Percentiles rank a stretch among this genome's conserved stretches.
These are phyloP conservation scores for Hymenotorrendiella dingleyae DNA, from an alignment of 2,329 filamentous ascomycete genomes.

Conservation along the genomic window DNA sequence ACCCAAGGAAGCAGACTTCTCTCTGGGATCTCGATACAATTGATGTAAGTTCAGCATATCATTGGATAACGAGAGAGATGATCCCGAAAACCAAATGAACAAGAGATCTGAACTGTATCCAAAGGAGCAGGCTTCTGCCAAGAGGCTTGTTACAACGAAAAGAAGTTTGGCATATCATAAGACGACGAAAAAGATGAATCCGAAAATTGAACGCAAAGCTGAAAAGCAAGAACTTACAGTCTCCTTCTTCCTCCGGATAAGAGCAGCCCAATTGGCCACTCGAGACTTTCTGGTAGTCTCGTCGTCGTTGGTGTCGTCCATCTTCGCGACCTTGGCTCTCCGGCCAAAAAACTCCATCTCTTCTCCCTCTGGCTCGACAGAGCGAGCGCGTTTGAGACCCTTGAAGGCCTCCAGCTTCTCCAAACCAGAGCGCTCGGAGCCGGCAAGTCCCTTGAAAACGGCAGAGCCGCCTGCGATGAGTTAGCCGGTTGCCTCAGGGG, in stretches of 20 bases:
- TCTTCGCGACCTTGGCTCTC: slow-evolving; percentile 6
- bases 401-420: not conserved
- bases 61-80: too few species aligned
- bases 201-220: too few species aligned
- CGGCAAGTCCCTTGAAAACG: slow-evolving; percentile 5
- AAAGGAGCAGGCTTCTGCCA: too few species aligned
- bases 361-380: not conserved
- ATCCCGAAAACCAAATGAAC: not conserved
- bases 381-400: not conserved
- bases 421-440: not conserved
- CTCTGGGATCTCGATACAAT: too few species aligned
- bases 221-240: slow-evolving; percentile 2
- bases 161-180: too few species aligned
- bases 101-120: not conserved
- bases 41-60: too few species aligned
- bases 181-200: too few species aligned
- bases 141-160: too few species aligned
- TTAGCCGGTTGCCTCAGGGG: not conserved
- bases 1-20: too few species aligned
- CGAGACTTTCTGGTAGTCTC: not conserved
- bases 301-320: slow-evolving; percentile 7
- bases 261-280: slow-evolving; percentile 2
- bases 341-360: slow-evolving; percentile 4
- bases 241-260: slow-evolving; percentile 1
- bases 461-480: not conserved